Evolutionary conservation across 208 protist genomes (phyloP), one percentile per base, ranked within the genome.

Genomic region (Kentomonas sorsogonicus): DNA sequence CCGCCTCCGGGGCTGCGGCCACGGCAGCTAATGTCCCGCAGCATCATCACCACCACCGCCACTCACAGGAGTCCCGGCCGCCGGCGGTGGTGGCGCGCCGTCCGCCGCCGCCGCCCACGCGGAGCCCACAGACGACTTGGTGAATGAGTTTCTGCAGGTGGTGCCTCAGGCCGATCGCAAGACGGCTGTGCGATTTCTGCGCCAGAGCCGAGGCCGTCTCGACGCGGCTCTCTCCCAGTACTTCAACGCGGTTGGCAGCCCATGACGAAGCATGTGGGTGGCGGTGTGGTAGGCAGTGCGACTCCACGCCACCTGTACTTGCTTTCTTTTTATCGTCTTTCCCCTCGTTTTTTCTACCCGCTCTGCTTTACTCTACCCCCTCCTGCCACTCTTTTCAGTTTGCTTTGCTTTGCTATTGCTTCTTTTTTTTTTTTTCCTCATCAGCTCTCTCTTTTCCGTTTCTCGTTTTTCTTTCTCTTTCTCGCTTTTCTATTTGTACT

Each of bases 311-410:
- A 52, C 23, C 10, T 51, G 15, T 51, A 51, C 25, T 30, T 16
- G 22, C 16, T 31, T 51, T 52, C 7, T 65, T 51, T 52, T 58
- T 40, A 26, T 20, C 15, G 25, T 30, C 23, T 65, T 40, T 57
- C 22, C 6, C 40, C 5, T 61, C 5, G 1, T 41, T 18, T 29
- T 22, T 16, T 47, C 10, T n/a, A 43, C 26, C 13, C 22, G 4
- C 9, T 38, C 16, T 36, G 7, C 4, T 25, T 40, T 53, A 18
- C 16, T 54, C 20, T 36, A 22, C 36, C 38, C 38, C 29, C 23
- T 3, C 16, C 43, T 45, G 29, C 2, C 13, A 5, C 33, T 65
- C 27, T 47, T 6, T 51, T 25, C 18, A 45, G 26, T 33, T 34
- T 34, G 2, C 1, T 23, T 44, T 36, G 13, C 23, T 20, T 43